These are phyloP conservation scores for Chamaecyparis obtusa DNA, from an alignment of 75 land plant species.

Conservation along the genomic window DNA sequence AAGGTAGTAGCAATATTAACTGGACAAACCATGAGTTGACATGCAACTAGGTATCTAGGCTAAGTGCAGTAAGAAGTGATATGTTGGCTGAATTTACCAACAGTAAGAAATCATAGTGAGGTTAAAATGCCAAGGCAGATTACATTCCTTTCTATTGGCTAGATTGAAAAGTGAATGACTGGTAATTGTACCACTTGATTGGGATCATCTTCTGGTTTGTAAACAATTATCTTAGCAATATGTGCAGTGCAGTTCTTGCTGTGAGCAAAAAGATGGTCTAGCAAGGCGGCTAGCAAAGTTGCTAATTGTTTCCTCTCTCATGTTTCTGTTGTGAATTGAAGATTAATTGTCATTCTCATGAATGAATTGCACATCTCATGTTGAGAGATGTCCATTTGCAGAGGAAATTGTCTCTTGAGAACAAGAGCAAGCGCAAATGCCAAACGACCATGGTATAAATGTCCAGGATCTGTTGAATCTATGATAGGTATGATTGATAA, in stretches of 20 bases:
- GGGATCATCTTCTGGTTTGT: not conserved
- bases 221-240: not conserved
- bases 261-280: not conserved
- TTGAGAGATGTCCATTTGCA: not conserved
- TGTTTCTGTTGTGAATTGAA: not conserved
- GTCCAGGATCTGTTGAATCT: not conserved
- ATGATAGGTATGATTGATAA: not conserved
- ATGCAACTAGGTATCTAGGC: not conserved
- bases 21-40: not conserved
- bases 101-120: not conserved
- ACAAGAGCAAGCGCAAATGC: not conserved
- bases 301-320: not conserved
- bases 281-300: not conserved
- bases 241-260: not conserved
- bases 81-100: not conserved
- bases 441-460: too few species aligned
- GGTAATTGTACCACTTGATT: not conserved
- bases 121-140: not conserved
- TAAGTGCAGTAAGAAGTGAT: not conserved
- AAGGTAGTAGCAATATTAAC: too few species aligned
- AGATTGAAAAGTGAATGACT: not conserved
- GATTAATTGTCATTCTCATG: not conserved
- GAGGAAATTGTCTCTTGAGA: not conserved
- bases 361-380: not conserved
- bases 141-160: not conserved